phyloP scores from a whole-genome alignment of 139 green algal species.

The Chlorella sp. region DNA sequence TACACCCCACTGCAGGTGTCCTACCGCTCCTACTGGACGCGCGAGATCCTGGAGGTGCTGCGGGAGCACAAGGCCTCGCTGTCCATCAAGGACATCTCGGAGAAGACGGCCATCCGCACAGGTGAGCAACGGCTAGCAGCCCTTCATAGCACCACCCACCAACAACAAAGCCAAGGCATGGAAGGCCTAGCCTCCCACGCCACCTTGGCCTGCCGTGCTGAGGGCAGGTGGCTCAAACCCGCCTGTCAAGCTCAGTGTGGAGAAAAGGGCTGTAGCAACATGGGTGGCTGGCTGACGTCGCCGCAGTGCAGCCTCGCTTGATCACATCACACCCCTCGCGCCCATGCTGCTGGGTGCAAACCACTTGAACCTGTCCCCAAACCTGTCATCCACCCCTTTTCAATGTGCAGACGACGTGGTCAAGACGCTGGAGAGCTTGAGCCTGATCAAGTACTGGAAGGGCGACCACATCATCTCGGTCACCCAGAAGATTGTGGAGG shows the following conservation, averaged over 20 bases:
- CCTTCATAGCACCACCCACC: too few species aligned
- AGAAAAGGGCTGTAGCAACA: too few species aligned
- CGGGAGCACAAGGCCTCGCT: conserved; percentile 75
- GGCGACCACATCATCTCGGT: conserved; percentile 77
- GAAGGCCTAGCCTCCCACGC: too few species aligned
- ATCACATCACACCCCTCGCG: too few species aligned
- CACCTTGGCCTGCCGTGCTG: too few species aligned
- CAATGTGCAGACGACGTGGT: conserved; percentile 92
- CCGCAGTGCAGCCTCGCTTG: too few species aligned
- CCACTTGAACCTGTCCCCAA: too few species aligned
- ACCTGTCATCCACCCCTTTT: not conserved
- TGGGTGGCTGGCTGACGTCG: too few species aligned
- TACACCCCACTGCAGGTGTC: conserved; percentile 65
- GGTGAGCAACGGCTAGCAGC: not conserved
- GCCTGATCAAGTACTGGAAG: conserved; percentile 90
- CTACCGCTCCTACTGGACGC: conserved; percentile 98
- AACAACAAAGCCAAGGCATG: too few species aligned
- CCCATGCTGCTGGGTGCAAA: too few species aligned
- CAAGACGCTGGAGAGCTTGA: conserved; percentile 85
- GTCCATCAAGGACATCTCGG: conserved; percentile 79
- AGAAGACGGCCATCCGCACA: conserved; percentile 28
- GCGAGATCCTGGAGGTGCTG: conserved; percentile 90
- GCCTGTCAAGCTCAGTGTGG: too few species aligned
- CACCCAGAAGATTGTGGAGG: conserved; percentile 69
- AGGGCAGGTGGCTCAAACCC: too few species aligned